Percentiles rank a stretch among this genome's conserved stretches.
Conservation (phyloP, 768 basidiomycete genomes). For the Mycena rebaudengoi region DNA sequence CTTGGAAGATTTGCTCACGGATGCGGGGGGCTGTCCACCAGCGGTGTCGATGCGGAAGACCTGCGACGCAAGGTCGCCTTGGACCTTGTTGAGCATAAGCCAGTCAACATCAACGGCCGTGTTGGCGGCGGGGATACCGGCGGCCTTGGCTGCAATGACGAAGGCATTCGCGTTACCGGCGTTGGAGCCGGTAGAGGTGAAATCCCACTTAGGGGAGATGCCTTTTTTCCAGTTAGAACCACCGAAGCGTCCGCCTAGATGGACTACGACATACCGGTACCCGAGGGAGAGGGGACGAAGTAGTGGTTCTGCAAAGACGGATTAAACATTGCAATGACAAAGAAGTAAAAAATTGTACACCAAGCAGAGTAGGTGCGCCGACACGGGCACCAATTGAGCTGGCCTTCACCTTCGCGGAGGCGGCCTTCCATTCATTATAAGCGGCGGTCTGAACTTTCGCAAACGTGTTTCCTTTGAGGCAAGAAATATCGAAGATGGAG, state of each 20-base stretch:
- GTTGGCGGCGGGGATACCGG: slow-evolving; percentile 3
- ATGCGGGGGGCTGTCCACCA: slow-evolving; percentile 7
- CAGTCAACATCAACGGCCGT: slow-evolving; percentile 1
- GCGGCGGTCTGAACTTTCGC: background rate
- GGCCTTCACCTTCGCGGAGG: background rate
- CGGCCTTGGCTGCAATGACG: background rate
- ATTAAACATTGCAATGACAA: too few species aligned
- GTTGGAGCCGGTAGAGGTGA: background rate
- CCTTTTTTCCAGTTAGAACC: too few species aligned
- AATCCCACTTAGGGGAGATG: slow-evolving; percentile 6
- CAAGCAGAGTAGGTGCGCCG: background rate
- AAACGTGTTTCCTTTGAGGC: background rate
- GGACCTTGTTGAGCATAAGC: background rate
- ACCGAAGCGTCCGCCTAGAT: too few species aligned
- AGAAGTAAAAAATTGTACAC: background rate
- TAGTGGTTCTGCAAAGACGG: background rate
- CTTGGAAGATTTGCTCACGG: slow-evolving; percentile 3
- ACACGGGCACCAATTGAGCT: background rate
- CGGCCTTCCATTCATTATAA: background rate
- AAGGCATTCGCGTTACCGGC: slow-evolving; percentile 7
- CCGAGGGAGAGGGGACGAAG: slow-evolving; percentile 1
- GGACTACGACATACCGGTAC: too few species aligned
- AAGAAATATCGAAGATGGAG: slow-evolving; percentile 11
- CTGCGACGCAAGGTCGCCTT: slow-evolving; percentile 1
- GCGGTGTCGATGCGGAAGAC: slow-evolving; percentile 8